Evolutionary conservation across 179 eudicot genomes (phyloP).

Genomic region (Carnegiea gigantea): DNA sequence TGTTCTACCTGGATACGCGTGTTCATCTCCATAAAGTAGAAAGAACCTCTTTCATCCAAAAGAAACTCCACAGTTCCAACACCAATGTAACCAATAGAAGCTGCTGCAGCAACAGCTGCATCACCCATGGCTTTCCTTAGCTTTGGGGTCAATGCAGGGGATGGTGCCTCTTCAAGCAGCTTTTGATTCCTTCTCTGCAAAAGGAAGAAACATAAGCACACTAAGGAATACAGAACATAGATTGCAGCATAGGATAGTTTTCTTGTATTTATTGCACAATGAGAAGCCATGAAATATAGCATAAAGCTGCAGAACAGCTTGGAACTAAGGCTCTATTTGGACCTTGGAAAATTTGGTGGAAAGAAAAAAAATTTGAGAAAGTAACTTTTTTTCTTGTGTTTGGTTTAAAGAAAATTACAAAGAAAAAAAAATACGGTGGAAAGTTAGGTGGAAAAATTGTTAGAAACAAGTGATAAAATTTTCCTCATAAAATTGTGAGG

Average conservation of each 20-base stretch:
- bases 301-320: background rate
- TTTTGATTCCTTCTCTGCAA: slow-evolving; percentile 95
- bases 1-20: slow-evolving; percentile 83
- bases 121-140: slow-evolving; percentile 98
- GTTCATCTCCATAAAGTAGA: slow-evolving; percentile 99
- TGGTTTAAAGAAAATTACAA: no score
- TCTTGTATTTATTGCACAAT: background rate
- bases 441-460: no score
- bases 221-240: background rate
- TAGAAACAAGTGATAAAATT: no score
- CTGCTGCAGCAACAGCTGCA: slow-evolving; percentile 98
- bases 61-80: slow-evolving; percentile 96
- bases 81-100: slow-evolving; percentile 90
- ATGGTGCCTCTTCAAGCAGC: slow-evolving; percentile 94
- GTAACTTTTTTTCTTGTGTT: no score
- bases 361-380: no score
- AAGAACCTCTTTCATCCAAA: slow-evolving; percentile 93
- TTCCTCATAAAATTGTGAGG: no score
- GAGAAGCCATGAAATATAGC: background rate
- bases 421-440: no score
- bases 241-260: background rate
- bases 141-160: slow-evolving; percentile 91
- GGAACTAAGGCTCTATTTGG: no score
- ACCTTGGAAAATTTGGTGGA: no score
- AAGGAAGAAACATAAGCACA: slow-evolving; percentile 9